Base-by-base conservation (phyloP, 2,329 filamentous ascomycete species). In the Talaromyces amestolkiae region DNA sequence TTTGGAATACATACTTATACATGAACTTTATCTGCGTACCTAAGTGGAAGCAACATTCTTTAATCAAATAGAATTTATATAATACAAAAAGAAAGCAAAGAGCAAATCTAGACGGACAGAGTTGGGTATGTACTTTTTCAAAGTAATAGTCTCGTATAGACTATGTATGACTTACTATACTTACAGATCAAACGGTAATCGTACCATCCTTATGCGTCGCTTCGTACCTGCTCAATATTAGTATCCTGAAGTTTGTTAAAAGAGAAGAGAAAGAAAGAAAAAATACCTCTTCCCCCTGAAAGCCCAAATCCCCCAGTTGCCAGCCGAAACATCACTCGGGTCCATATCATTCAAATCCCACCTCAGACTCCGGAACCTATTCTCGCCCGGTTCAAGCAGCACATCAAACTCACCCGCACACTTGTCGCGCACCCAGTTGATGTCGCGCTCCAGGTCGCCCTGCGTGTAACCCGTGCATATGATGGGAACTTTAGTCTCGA, bases 271-370 rank as follows among this genome's bases (percentile, higher is more conserved):
- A 49, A 66, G 9, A 37, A 58, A 65, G 11, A 56, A 59, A 49
- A 71, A 86, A 72, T 86, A 97, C 87, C 94, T 90, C 87, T 99
- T 99, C 72, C 95, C 95, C 80, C 95, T 87, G 83, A 99, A 99
- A 15, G 90, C 93, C 92, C 96, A 99, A 1, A 97, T 83, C 11
- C 95, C 95, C 92, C 93, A 99, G 78, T 99, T 99, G 64, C 95
- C 94, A 74, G 92, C 96, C 72, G 90, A 97, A 68, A 98, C 84
- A 78, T 98, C 95, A 75, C 96, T 91, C 7, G 94, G 93, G 76
- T 97, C 95, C 69, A 95, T 81, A 74, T 99, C 96, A 74, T 99
- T 97, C 73, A 99, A 78, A 79, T 99, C 96, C 96, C 96, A 99
- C 72, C 94, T 85, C 76, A 97, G 79, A 80, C 95, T 99, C 73